Conservation (phyloP, 176 grass and related monocot genomes). For the Oryza coarctata region DNA sequence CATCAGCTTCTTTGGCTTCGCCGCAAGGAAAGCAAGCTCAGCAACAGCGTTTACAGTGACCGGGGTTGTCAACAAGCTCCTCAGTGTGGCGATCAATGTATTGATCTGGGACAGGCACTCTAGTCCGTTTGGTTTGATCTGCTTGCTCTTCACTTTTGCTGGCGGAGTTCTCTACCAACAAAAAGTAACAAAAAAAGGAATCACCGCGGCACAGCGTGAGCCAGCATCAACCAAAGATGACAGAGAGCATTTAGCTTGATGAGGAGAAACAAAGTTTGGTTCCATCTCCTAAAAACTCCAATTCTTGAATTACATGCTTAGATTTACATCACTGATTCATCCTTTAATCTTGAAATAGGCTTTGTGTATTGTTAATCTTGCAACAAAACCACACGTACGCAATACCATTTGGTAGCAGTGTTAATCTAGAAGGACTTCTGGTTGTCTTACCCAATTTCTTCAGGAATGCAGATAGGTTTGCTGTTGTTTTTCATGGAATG, state of each 20-base stretch:
- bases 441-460: background rate
- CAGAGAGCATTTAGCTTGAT: constrained; percentile 25
- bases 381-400: background rate
- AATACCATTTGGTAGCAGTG: background rate
- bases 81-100: constrained; percentile 81
- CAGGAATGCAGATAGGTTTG: background rate
- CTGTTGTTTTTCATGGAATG: too few relatives aligned
- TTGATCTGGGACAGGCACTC: constrained; percentile 88
- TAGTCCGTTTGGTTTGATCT: constrained; percentile 37
- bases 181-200: constrained; percentile 59
- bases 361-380: background rate
- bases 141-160: constrained; percentile 64
- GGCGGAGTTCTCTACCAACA: constrained; percentile 81
- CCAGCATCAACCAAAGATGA: background rate
- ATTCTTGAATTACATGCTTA: constrained; percentile 30
- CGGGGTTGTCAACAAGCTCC: constrained; percentile 80
- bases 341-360: constrained; percentile 20
- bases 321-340: constrained; percentile 14
- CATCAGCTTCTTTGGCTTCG: constrained; percentile 90
- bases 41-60: constrained; percentile 90
- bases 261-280: constrained; percentile 55
- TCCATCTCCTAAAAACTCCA: constrained; percentile 33
- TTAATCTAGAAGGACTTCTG: background rate
- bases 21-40: constrained; percentile 69
- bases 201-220: background rate